Percentiles rank a stretch among this genome's conserved stretches.
phyloP scores from a whole-genome alignment of 2,329 filamentous ascomycete species.

The Aspergillus intermedius region DNA sequence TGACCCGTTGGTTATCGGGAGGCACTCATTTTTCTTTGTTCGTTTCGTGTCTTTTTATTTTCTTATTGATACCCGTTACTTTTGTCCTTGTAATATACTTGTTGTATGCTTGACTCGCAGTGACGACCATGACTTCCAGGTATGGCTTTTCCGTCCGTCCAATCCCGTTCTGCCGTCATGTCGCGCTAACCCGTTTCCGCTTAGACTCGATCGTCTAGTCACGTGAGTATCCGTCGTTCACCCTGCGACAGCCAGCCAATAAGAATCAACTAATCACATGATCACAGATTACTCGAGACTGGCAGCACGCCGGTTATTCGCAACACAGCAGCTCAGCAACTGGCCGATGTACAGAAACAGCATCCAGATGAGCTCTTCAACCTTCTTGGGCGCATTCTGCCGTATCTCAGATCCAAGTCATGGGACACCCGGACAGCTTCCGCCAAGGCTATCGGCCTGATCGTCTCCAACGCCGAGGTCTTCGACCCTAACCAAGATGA shows the following conservation, averaged over 20 bases:
- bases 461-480: conserved; percentile 76
- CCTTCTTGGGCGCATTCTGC: conserved; percentile 85
- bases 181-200: conserved; percentile 28
- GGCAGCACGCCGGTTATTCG: conserved; percentile 93
- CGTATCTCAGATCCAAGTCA: conserved; percentile 87
- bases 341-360: conserved; percentile 96
- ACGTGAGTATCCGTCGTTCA: conserved; percentile 57
- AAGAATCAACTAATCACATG: conserved; percentile 16
- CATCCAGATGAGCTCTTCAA: conserved; percentile 98
- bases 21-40: conserved; percentile 3
- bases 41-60: conserved; percentile 6
- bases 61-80: conserved; percentile 5
- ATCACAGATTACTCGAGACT: conserved; percentile 78
- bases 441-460: conserved; percentile 88
- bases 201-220: conserved; percentile 75
- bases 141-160: conserved; percentile 21
- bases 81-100: neutral
- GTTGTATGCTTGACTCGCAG: neutral
- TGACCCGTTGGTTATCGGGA: neutral
- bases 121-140: conserved; percentile 37
- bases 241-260: neutral
- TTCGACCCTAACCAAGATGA: conserved; percentile 85
- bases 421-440: conserved; percentile 96
- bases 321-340: conserved; percentile 92
- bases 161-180: conserved; percentile 19